Conservation (phyloP, 345 rosid species). For the Excoecaria agallocha region DNA sequence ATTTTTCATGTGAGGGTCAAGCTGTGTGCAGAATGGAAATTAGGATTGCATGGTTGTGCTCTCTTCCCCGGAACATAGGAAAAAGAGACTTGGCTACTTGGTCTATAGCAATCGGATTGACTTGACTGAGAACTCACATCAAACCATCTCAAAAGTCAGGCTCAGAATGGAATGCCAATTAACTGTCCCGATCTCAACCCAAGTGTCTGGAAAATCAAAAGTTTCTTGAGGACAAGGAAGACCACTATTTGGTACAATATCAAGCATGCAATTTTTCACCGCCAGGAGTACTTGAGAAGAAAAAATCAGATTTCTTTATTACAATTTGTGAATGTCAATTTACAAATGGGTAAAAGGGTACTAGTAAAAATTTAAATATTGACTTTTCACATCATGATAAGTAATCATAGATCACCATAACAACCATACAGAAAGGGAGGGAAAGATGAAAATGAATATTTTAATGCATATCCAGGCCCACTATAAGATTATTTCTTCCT, state of each 20-base stretch:
- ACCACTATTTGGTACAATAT: neutral
- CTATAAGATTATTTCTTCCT: conserved; percentile 35
- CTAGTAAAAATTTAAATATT: neutral
- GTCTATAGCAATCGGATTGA: no score
- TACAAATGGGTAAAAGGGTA: conserved; percentile 16
- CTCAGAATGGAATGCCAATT: no score
- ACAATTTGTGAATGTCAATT: conserved; percentile 1
- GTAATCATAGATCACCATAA: neutral
- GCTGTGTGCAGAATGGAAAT: neutral
- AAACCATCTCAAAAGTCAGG: no score
- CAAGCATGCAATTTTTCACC: neutral
- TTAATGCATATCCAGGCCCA: neutral
- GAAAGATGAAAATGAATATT: neutral
- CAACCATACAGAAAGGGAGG: neutral
- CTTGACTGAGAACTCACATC: no score
- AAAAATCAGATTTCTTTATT: neutral
- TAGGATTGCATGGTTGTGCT: no score
- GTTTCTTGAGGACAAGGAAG: neutral
- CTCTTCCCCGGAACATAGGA: neutral
- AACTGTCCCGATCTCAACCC: no score
- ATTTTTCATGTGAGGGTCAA: neutral
- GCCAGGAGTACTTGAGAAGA: conserved; percentile 1
- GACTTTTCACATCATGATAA: neutral
- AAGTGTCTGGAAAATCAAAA: no score
- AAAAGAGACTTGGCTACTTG: neutral